Conservation (phyloP, 257 asterid species). For the Prunella vulgaris region DNA sequence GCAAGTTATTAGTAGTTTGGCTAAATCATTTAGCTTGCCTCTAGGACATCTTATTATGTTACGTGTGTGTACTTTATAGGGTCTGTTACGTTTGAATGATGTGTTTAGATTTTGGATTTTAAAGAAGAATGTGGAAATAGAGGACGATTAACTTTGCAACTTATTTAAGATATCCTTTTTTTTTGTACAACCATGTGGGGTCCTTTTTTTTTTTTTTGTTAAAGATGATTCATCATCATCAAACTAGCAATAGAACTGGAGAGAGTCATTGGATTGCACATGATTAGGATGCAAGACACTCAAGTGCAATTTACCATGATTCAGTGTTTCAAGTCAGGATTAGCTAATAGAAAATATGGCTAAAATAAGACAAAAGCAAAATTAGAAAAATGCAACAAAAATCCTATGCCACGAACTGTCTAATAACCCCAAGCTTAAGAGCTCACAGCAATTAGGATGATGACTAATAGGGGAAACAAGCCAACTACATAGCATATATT, state of each 20-base stretch:
- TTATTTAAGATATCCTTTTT: no score
- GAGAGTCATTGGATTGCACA: not conserved
- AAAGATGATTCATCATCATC: not conserved
- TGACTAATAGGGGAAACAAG: not conserved
- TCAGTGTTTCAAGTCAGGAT: slow-evolving; percentile 10
- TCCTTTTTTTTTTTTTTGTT: no score
- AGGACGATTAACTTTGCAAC: no score
- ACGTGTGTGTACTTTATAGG: no score
- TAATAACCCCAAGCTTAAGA: not conserved
- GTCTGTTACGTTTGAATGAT: no score
- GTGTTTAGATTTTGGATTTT: no score
- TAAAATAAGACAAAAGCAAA: not conserved
- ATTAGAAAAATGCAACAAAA: not conserved
- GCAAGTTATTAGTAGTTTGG: no score
- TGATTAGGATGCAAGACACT: not conserved
- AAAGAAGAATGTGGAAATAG: no score
- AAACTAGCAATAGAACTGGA: not conserved
- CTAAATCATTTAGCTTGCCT: no score
- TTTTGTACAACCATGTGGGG: no score
- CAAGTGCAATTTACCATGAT: not conserved
- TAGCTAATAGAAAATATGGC: not conserved
- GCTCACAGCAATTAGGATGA: not conserved
- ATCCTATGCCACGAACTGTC: not conserved
- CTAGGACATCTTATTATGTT: no score
- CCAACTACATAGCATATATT: not conserved